Percentiles rank a stretch among this genome's conserved stretches.
Conservation (phyloP, 2,329 filamentous ascomycete genomes). For the Talaromyces sp. region DNA sequence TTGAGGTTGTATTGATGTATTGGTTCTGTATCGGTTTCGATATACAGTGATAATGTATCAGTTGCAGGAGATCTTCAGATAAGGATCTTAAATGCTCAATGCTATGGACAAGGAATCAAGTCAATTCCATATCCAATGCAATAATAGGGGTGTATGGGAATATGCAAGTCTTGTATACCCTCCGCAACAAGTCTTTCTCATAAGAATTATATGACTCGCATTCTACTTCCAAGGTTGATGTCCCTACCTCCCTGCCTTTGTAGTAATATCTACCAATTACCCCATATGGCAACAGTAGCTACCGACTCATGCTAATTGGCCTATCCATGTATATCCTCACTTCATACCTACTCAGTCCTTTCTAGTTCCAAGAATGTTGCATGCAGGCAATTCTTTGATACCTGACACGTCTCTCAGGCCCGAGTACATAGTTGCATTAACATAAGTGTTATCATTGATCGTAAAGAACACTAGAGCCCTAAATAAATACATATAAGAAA, state of each 20-base stretch:
- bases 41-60: not conserved
- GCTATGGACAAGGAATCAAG: not conserved
- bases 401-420: not conserved
- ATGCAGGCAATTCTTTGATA: slow-evolving; percentile 3
- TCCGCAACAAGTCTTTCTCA: not conserved
- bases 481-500: not conserved
- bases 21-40: not conserved
- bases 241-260: too few relatives aligned
- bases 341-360: not conserved
- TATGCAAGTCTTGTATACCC: not conserved
- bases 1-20: not conserved
- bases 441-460: not conserved
- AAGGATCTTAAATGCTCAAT: not conserved
- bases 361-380: too few relatives aligned
- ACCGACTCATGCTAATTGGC: not conserved
- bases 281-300: not conserved
- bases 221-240: too few relatives aligned
- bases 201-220: not conserved
- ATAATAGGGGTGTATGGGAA: too few relatives aligned
- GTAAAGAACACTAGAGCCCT: not conserved
- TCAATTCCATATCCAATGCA: not conserved
- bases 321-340: not conserved
- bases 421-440: not conserved
- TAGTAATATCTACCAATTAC: not conserved
- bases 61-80: not conserved